These are phyloP conservation scores for Neurospora sp. DNA, from an alignment of 2,329 filamentous ascomycete species.

Conservation along the genomic window DNA sequence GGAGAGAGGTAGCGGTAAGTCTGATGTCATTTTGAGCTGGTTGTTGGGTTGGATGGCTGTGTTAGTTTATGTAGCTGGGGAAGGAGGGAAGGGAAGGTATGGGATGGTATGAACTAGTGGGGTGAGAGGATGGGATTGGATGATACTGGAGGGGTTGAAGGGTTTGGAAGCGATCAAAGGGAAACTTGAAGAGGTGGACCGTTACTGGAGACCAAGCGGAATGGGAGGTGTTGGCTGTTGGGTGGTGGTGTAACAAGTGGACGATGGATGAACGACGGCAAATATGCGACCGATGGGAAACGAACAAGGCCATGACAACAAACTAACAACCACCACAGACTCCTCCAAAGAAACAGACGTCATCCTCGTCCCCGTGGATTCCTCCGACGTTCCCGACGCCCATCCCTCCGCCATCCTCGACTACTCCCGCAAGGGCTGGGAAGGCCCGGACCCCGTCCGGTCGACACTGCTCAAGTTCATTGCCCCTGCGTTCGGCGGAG, in stretches of 20 bases:
- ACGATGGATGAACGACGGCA: not conserved
- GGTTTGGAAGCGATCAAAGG: not conserved
- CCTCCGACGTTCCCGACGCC: not conserved
- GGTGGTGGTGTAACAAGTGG: not conserved
- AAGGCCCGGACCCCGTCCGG: not conserved
- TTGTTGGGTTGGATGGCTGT: not conserved
- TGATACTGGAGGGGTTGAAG: not conserved
- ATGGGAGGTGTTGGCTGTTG: not conserved
- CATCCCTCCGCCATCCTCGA: not conserved
- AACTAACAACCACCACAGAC: not conserved
- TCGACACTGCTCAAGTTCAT: not conserved
- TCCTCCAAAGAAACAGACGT: not conserved
- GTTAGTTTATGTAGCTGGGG: not conserved
- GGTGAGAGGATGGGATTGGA: not conserved
- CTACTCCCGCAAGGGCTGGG: not conserved
- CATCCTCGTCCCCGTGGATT: not conserved
- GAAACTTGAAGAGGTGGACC: not conserved
- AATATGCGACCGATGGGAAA: not conserved
- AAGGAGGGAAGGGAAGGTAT: not conserved
- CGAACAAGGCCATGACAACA: not conserved
- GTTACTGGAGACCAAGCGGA: not conserved
- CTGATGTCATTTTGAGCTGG: not conserved
- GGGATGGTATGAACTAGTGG: not conserved
- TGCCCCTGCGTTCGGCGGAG: not conserved
- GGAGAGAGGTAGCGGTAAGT: not conserved